These are phyloP conservation scores for Carpediemonas membranifera DNA, from an alignment of 78 protist species.

Conservation along the genomic window DNA sequence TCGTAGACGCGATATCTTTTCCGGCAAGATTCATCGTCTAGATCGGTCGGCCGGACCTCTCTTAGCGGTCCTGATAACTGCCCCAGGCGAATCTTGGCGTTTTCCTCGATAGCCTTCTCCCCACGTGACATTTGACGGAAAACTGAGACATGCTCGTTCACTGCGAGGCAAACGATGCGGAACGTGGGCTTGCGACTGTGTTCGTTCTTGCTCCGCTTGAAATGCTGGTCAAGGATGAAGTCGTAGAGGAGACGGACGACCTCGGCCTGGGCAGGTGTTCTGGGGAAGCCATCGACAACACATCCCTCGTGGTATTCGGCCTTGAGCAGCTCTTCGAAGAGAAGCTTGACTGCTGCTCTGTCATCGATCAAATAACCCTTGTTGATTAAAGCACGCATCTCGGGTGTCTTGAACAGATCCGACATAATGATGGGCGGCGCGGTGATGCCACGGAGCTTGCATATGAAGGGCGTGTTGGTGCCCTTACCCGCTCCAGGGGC, in stretches of 20 bases:
- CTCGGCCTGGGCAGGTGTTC: conserved; percentile 51
- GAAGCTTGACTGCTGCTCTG: conserved; percentile 24
- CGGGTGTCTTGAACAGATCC: conserved; percentile 23
- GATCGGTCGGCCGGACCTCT: not conserved
- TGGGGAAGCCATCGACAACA: conserved; percentile 59
- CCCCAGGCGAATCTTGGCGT: conserved; percentile 4
- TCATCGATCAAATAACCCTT: conserved; percentile 51
- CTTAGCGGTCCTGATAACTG: not conserved
- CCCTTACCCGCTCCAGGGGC: conserved; percentile 64
- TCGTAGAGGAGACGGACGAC: conserved; percentile 40
- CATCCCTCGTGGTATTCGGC: conserved; percentile 38
- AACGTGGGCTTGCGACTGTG: conserved; percentile 41
- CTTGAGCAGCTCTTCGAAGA: conserved; percentile 29
- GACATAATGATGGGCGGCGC: conserved; percentile 44
- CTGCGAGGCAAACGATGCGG: conserved; percentile 46
- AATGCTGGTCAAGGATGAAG: conserved; percentile 35
- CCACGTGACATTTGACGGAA: conserved; percentile 56
- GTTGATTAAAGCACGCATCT: conserved; percentile 11
- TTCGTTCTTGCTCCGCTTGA: not conserved
- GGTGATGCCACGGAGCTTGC: conserved; percentile 33
- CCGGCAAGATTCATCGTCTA: conserved; percentile 2
- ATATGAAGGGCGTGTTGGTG: conserved; percentile 47
- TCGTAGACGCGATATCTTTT: too few species aligned
- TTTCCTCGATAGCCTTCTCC: conserved; percentile 27
- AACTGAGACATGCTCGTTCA: conserved; percentile 42